Evolutionary conservation across 2,329 filamentous ascomycete genomes (phyloP).

Genomic region (Colletotrichum simmondsii): DNA sequence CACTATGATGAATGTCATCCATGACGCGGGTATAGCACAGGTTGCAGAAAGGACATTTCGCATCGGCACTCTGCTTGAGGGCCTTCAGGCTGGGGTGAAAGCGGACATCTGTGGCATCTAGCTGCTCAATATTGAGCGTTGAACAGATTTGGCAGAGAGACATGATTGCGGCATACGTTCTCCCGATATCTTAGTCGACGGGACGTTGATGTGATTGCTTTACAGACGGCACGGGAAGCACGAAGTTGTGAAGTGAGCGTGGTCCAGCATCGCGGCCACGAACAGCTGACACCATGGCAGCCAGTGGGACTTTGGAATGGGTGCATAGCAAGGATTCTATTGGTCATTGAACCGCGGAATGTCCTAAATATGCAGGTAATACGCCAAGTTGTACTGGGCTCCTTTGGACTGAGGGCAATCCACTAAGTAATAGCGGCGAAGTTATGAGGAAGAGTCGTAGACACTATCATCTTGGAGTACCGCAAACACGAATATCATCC

Average conservation of each 20-base stretch:
- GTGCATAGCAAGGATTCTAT: background rate
- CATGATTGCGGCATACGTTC: background rate
- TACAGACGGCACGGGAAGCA: background rate
- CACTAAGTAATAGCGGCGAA: background rate
- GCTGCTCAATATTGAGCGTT: background rate
- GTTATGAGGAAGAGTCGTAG: background rate
- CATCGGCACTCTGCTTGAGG: background rate
- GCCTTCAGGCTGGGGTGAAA: slow-evolving; percentile 2
- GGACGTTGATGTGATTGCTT: background rate
- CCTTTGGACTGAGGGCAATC: background rate
- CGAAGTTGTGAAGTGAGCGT: background rate
- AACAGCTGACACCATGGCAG: background rate
- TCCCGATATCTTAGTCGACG: background rate
- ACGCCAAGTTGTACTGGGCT: background rate
- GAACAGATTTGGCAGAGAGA: background rate
- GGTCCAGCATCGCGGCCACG: background rate
- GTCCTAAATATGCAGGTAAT: background rate
- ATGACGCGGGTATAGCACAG: background rate
- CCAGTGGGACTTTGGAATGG: background rate
- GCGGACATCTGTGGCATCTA: background rate
- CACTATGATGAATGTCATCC: background rate
- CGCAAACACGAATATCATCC: no score
- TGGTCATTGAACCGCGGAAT: background rate
- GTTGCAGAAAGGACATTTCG: background rate
- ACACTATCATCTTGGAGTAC: no score